A percentile compares a stretch with the other conserved stretches of the same genome.
phyloP scores from a whole-genome alignment of 2,329 filamentous ascomycete species.

The Cordyceps pruinosa region DNA sequence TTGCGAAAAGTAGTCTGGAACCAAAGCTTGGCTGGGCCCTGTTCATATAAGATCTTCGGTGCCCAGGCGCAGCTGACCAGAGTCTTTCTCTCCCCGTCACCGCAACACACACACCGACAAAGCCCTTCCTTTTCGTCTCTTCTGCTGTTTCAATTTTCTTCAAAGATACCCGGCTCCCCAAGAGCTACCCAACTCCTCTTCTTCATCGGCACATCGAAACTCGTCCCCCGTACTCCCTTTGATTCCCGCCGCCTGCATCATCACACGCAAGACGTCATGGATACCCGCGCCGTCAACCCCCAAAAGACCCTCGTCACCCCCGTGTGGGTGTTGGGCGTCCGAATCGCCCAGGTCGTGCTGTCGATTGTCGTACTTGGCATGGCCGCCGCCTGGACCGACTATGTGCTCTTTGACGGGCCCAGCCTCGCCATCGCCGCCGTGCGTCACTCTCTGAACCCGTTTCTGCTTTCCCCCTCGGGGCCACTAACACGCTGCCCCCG shows the following conservation, averaged over 20 bases:
- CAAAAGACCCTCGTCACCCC: constrained; percentile 25
- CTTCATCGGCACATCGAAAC: not conserved
- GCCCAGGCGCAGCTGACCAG: not conserved
- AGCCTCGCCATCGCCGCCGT: constrained; percentile 30
- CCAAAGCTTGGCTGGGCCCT: no score
- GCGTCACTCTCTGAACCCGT: constrained; percentile 1
- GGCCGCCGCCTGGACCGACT: constrained; percentile 22
- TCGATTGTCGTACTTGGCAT: constrained; percentile 38
- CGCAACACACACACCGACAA: not conserved
- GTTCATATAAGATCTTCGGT: constrained; percentile 3
- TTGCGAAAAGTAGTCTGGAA: no score
- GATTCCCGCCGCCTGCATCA: not conserved
- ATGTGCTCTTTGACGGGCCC: constrained; percentile 7
- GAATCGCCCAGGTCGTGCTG: constrained; percentile 35
- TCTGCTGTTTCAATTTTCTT: no score
- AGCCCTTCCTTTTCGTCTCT: not conserved
- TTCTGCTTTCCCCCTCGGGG: not conserved
- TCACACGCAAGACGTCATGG: constrained; percentile 17
- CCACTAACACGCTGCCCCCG: constrained; percentile 11
- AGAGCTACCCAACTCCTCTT: not conserved
- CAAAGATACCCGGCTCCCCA: not conserved
- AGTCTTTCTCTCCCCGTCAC: not conserved
- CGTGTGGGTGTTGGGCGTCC: constrained; percentile 35
- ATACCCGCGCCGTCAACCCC: constrained; percentile 24
- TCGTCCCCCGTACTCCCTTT: not conserved